Evolutionary conservation across 192 early-diverging fungal species (phyloP), one percentile per base, ranked within the genome.

Genomic region (Backusella morwellensis): DNA sequence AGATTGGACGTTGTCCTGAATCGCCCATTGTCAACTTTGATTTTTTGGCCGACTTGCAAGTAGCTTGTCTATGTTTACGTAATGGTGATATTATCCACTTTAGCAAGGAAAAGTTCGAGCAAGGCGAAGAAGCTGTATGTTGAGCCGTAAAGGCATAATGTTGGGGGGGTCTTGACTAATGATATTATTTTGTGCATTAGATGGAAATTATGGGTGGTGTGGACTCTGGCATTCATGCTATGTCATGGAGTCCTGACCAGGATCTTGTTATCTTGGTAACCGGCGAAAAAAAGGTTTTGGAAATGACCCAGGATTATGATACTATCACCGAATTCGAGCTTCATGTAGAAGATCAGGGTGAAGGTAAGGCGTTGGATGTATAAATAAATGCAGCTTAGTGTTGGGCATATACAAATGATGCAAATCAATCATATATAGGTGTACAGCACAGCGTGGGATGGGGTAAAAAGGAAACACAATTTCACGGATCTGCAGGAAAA

Each of bases 391-490:
- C 3, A 70, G 2, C 14, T 44, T 32, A 19, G 2, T 32, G 32
- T 19, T 54, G 26, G 2, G 5, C 41, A 71, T 67, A 15, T 21
- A 68, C 67, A 36, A 68, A 47, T 34, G 7, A 47, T 34, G 12
- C 14, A 17, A 32, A 32, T 5, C 6, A 12, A 17, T 44, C 9
- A 69, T 50, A 21, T 19, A 19, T 77, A 92, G 91, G 88, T 72
- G 82, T 84, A 29, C 89, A 85, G 14, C 92, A 96, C 12, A 90
- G 86, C 26, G 88, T 99, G n/a, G 98, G 98, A 47, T 99, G 98
- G 98, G 98, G 98, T 76, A 91, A 89, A 52, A 95, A 94, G 70
- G 97, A 97, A 80, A 99, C 98, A 12, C 98, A 99, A 78, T 99
- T 98, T 81, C 96, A 98, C 78, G 98, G 98, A 63, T 90, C 92